Conservation (phyloP, 192 early-diverging fungal species). For the Coemansia sp. region DNA sequence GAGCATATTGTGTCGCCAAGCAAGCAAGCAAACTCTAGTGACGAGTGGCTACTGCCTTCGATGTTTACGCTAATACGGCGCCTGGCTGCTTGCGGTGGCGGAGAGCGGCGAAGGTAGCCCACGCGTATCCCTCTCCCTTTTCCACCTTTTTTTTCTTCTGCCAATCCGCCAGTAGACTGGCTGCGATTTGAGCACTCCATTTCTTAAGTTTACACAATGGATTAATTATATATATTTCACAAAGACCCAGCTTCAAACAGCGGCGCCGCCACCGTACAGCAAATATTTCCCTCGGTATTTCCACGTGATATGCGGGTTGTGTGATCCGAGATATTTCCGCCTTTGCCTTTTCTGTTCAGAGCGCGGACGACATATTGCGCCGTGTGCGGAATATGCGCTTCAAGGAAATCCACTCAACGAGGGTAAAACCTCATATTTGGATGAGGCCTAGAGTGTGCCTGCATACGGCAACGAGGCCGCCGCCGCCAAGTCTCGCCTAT, state of each 20-base stretch:
- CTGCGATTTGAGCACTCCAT: not conserved
- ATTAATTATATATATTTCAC: not conserved
- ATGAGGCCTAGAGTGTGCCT: not conserved
- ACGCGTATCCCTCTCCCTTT: not conserved
- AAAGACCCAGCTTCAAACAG: not conserved
- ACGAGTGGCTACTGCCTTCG: constrained; percentile 26
- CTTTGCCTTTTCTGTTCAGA: not conserved
- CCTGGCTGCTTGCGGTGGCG: constrained; percentile 33
- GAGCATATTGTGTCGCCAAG: constrained; percentile 10
- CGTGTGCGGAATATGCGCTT: not conserved
- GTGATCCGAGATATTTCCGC: constrained; percentile 4
- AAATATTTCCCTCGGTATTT: not conserved
- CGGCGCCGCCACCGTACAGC: not conserved
- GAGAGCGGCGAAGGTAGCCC: not conserved
- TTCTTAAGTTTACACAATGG: constrained; percentile 9
- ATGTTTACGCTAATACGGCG: constrained; percentile 31
- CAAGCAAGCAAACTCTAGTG: not conserved
- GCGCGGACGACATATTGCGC: not conserved
- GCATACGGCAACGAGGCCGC: not conserved
- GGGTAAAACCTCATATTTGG: not conserved
- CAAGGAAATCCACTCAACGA: not conserved
- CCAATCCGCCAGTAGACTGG: constrained; percentile 17
- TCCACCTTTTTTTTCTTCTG: not conserved
- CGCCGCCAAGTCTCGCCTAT: not conserved
- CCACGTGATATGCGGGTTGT: not conserved